phyloP scores from a whole-genome alignment of 2,329 filamentous ascomycete species.

The Trichophyton mentagrophytes region DNA sequence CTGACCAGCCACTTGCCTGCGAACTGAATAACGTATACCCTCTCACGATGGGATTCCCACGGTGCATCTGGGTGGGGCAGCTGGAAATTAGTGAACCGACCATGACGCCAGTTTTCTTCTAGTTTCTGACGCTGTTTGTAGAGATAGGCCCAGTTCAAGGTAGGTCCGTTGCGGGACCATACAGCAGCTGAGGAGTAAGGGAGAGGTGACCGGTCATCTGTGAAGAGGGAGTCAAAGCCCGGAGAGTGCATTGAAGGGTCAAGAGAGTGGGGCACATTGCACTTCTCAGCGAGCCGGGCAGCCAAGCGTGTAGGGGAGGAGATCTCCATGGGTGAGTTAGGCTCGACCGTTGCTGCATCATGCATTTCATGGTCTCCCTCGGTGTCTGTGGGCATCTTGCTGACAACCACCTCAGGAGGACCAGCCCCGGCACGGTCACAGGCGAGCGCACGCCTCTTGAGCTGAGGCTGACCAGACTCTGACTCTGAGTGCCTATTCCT shows the following conservation, averaged over 20 bases:
- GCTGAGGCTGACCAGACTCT: conserved; percentile 38
- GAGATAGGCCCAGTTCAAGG: conserved; percentile 82
- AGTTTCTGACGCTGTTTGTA: conserved; percentile 76
- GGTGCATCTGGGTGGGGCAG: conserved; percentile 71
- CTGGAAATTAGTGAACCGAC: conserved; percentile 73
- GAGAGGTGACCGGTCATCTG: not conserved
- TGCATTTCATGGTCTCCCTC: conserved; percentile 34
- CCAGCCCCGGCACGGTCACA: conserved; percentile 28
- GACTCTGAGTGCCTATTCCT: conserved; percentile 36
- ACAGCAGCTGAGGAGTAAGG: not conserved
- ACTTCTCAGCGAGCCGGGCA: not conserved
- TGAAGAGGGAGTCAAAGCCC: not conserved
- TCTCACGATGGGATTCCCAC: conserved; percentile 77
- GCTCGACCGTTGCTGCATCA: conserved; percentile 19
- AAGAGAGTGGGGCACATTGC: not conserved
- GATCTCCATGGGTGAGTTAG: conserved; percentile 10
- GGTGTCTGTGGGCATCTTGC: conserved; percentile 17
- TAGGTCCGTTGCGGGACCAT: conserved; percentile 20
- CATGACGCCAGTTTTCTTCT: conserved; percentile 83
- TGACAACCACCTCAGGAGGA: conserved; percentile 18
- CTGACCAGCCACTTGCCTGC: conserved; percentile 77
- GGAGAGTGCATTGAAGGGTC: not conserved
- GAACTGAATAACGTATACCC: conserved; percentile 91
- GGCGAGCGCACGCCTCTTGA: conserved; percentile 41
- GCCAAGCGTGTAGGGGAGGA: not conserved